Base-by-base conservation (phyloP, 1,284 basidiomycete genomes). In the Polyporus tsugae region DNA sequence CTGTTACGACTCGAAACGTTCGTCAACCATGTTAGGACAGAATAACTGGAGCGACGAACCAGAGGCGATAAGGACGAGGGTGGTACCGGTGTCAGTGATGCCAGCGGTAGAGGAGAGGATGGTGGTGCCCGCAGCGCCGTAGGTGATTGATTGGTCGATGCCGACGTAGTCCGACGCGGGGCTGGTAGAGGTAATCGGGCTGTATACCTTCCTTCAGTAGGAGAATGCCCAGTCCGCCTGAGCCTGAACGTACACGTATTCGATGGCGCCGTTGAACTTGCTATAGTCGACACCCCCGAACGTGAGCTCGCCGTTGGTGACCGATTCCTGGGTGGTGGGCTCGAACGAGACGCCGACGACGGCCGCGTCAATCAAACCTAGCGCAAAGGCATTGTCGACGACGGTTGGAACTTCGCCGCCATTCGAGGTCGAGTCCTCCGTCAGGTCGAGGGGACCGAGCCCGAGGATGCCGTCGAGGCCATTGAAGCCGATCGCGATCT, bases 391-490 rank as follows among this genome's bases (percentile, higher is more conserved):
- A 73, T 86, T 87, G 76, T 88, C 86, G 35, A 82, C 83, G 7
- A 77, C 76, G 19, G 73, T 74, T 0, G 58, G 58, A 29, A 60
- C 38, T 1, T 67, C 69, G n/a, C 60, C 75, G 2, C 69, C 62
- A 7, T 86, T 86, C 25, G 87, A 39, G 58, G 29, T 55, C 38
- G 58, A n/a, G n/a, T 25, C 38, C 22, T 22, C 11, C 4, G 58
- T 60, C 5, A 60, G 81, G 66, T 79, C 82, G 6, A 80, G 76
- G 42, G 86, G 86, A 19, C 42, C 70, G 36, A 53, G 72, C 73
- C 88, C 89, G 36, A 90, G 75, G 70, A 89, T 88, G 35, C 84
- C 84, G 74, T 89, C 83, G 19, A 82, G 78, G 60, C 82, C 84
- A 0, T 66, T 49, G 80, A 80, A 76, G 9, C 79, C 85, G 33